Base-by-base conservation (phyloP, 805 yeast species). In the Ogataea trehaloabstinens region DNA sequence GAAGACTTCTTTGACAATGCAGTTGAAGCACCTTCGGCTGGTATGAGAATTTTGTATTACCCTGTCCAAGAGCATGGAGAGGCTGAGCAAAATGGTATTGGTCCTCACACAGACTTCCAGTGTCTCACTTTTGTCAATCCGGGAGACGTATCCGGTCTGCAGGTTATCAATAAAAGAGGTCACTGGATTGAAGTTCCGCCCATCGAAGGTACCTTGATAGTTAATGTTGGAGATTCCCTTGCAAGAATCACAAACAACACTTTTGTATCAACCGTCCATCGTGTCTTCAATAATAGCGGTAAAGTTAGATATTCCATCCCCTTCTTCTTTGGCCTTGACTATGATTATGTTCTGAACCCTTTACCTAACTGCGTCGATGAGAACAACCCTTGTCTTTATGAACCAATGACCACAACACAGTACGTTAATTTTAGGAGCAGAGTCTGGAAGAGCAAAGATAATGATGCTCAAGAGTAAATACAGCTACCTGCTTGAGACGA, bases 31-130 rank as follows among this genome's bases (percentile, higher is more conserved):
- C 62, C 63, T 15, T 46, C 55, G 11, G 60, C 61, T 4, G 51
- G 50, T 3, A 44, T 49, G 28, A 45, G 66, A 32, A 41, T 58
- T n/a, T 40, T 56, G 4, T 63, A 56, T 32, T 61, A 61, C 29
- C 63, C 63, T 4, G 47, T 44, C 6, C 64, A 60, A 34, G 44
- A 41, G 12, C 45, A 44, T 19, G 40, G 42, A 15, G 57, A 49
- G 6, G 54, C 46, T 10, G 48, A 51, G 19, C 60, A 53, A 41
- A 49, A 54, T 27, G 64, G 66, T 4, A 52, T 60, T 28, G 64
- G 62, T 11, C 59, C 64, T 11, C 66, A 61, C 38, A 61, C 65
- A 2, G 66, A 61, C 39, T 53, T 59, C 40, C 63, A 57, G 28
- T 48, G 51, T 21, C 43, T 60, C 33, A 61, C 65, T 2, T 41